Percentiles rank a stretch among this genome's conserved stretches.
These are phyloP conservation scores for Limtongia smithiae DNA, from an alignment of 805 yeast genomes.

Conservation along the genomic window DNA sequence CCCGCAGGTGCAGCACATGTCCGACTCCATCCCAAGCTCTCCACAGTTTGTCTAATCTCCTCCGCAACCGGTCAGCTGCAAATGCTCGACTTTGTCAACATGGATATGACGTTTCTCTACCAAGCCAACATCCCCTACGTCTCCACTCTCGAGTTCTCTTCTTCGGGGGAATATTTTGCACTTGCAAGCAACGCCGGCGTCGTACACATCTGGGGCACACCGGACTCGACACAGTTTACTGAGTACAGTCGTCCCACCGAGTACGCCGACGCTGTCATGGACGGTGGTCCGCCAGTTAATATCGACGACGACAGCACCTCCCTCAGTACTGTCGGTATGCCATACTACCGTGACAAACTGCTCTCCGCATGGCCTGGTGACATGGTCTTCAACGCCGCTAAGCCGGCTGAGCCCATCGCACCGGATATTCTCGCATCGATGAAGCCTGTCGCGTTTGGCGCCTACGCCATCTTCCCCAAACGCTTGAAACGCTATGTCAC, in stretches of 20 bases:
- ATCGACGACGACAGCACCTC: slow-evolving; percentile 41
- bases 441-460: slow-evolving; percentile 40
- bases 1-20: slow-evolving; percentile 87
- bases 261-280: slow-evolving; percentile 46
- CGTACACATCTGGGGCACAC: slow-evolving; percentile 66
- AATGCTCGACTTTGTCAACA: slow-evolving; percentile 77
- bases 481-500: slow-evolving; percentile 34
- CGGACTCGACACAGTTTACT: slow-evolving; percentile 44
- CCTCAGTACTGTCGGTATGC: slow-evolving; percentile 74
- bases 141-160: slow-evolving; percentile 52
- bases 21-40: slow-evolving; percentile 78
- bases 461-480: slow-evolving; percentile 52
- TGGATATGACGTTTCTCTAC: slow-evolving; percentile 59
- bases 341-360: slow-evolving; percentile 72
- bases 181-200: slow-evolving; percentile 62
- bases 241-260: slow-evolving; percentile 49
- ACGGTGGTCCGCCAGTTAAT: slow-evolving; percentile 5
- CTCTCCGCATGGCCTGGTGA: slow-evolving; percentile 78
- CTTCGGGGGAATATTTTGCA: slow-evolving; percentile 73
- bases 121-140: slow-evolving; percentile 57
- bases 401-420: slow-evolving; percentile 54
- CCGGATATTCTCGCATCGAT: slow-evolving; percentile 44
- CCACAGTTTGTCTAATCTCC: slow-evolving; percentile 70
- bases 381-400: slow-evolving; percentile 58
- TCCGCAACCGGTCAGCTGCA: slow-evolving; percentile 80